A percentile compares a stretch with the other conserved stretches of the same genome.
These are phyloP conservation scores for Trichothecium roseum DNA, from an alignment of 2,329 filamentous ascomycete species.

Conservation along the genomic window DNA sequence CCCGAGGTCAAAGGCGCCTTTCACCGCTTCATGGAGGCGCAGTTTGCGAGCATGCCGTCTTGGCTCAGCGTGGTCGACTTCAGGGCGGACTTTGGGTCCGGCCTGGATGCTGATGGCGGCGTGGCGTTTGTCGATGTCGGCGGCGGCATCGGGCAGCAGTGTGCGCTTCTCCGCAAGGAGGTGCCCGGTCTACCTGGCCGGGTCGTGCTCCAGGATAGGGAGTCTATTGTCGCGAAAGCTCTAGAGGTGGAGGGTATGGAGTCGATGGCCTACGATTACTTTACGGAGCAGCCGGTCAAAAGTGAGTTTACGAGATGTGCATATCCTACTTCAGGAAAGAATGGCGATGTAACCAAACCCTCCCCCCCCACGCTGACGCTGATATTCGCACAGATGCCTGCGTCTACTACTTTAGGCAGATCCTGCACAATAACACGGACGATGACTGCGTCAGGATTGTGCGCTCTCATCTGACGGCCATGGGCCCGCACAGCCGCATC, in stretches of 20 bases:
- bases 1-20: slow-evolving; percentile 11
- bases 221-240: slow-evolving; percentile 10
- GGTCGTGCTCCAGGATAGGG: slow-evolving; percentile 12
- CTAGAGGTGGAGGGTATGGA: slow-evolving; percentile 10
- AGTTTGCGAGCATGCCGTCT: slow-evolving; percentile 11
- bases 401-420: slow-evolving; percentile 17
- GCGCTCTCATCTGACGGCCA: slow-evolving; percentile 7
- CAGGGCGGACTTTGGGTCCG: slow-evolving; percentile 6
- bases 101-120: neutral
- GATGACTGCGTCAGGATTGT: slow-evolving; percentile 13
- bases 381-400: slow-evolving; percentile 8
- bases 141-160: slow-evolving; percentile 12
- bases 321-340: too few relatives aligned
- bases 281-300: slow-evolving; percentile 13
- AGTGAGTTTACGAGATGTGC: slow-evolving; percentile 6
- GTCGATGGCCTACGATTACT: slow-evolving; percentile 13
- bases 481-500: slow-evolving; percentile 10
- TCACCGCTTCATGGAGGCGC: slow-evolving; percentile 15
- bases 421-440: slow-evolving; percentile 16
- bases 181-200: slow-evolving; percentile 6
- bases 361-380: neutral
- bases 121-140: slow-evolving; percentile 11
- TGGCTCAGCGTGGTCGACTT: slow-evolving; percentile 14
- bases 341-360: neutral
- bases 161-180: slow-evolving; percentile 6